Evolutionary conservation across 176 grass and related monocot species (phyloP).

Genomic region (Oryza brachyantha): DNA sequence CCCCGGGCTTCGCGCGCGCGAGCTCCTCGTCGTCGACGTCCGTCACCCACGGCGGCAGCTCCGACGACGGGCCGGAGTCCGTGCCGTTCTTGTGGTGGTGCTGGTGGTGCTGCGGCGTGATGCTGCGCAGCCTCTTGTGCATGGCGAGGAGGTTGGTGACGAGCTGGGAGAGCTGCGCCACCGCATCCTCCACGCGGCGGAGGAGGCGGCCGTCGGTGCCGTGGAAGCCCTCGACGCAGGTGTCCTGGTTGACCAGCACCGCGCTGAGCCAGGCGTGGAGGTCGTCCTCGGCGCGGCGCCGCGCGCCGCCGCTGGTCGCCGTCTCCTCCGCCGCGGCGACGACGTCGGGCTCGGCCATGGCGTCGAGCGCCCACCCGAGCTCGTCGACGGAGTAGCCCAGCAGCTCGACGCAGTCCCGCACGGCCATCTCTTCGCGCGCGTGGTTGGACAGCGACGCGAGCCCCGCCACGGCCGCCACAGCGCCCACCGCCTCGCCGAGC

Average conservation of each 20-base stretch:
- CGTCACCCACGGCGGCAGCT: conserved; percentile 69
- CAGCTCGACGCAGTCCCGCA: conserved; percentile 85
- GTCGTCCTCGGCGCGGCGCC: conserved; percentile 41
- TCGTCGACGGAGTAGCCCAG: conserved; percentile 80
- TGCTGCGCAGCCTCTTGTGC: conserved; percentile 59
- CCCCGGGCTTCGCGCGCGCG: neutral
- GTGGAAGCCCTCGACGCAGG: conserved; percentile 78
- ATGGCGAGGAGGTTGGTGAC: conserved; percentile 84
- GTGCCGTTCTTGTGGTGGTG: conserved; percentile 25
- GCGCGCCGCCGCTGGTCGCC: neutral
- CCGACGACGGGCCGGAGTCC: neutral
- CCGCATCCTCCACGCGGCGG: conserved; percentile 38
- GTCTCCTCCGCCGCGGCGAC: neutral
- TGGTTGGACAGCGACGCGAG: conserved; percentile 54
- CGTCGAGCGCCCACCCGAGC: conserved; percentile 68
- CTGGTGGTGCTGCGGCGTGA: conserved; percentile 44
- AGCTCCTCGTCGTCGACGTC: conserved; percentile 3
- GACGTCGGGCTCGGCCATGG: conserved; percentile 40
- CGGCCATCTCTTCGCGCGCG: conserved; percentile 67
- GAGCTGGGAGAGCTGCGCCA: conserved; percentile 64
- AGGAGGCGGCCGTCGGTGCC: conserved; percentile 57
- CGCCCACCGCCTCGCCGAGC: conserved; percentile 55
- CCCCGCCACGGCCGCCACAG: conserved; percentile 28
- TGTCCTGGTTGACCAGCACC: conserved; percentile 74
- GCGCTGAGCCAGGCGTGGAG: conserved; percentile 84